Evolutionary conservation across 257 asterid species (phyloP).

Genomic region (Apocynum venetum): DNA sequence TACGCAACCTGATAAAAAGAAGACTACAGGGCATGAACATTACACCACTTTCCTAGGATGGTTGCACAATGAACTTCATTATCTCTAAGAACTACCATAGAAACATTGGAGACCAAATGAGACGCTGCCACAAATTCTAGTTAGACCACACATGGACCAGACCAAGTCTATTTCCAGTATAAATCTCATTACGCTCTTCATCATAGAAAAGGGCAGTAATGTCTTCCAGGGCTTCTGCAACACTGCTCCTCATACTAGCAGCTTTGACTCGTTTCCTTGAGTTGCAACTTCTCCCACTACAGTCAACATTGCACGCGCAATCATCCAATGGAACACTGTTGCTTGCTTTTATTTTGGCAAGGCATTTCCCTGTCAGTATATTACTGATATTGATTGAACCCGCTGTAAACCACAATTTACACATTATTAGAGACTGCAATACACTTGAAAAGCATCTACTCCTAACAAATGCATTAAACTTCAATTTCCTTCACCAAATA

Average conservation of each 20-base stretch:
- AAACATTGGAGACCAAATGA: neutral
- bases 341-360: slow-evolving; percentile 81
- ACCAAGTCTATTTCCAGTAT: slow-evolving; percentile 83
- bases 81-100: slow-evolving; percentile 12
- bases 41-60: slow-evolving; percentile 3
- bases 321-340: slow-evolving; percentile 45
- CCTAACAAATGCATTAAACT: neutral
- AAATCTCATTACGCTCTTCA: slow-evolving; percentile 97
- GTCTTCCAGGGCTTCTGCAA: slow-evolving; percentile 89
- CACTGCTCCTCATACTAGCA: slow-evolving; percentile 58
- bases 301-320: slow-evolving; percentile 50
- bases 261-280: slow-evolving; percentile 45
- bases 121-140: slow-evolving; percentile 28
- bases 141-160: slow-evolving; percentile 96
- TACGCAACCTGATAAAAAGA: slow-evolving; percentile 1
- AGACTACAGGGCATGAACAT: neutral
- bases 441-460: neutral
- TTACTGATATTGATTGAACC: slow-evolving; percentile 96
- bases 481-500: neutral
- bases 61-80: neutral
- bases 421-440: slow-evolving; percentile 1
- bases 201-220: slow-evolving; percentile 94
- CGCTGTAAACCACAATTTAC: slow-evolving; percentile 44
- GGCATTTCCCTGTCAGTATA: slow-evolving; percentile 91
- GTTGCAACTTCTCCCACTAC: slow-evolving; percentile 65